A percentile compares a stretch with the other conserved stretches of the same genome.
Evolutionary conservation across 2,329 filamentous ascomycete species (phyloP).

Genomic region (Xylariaceae sp.): DNA sequence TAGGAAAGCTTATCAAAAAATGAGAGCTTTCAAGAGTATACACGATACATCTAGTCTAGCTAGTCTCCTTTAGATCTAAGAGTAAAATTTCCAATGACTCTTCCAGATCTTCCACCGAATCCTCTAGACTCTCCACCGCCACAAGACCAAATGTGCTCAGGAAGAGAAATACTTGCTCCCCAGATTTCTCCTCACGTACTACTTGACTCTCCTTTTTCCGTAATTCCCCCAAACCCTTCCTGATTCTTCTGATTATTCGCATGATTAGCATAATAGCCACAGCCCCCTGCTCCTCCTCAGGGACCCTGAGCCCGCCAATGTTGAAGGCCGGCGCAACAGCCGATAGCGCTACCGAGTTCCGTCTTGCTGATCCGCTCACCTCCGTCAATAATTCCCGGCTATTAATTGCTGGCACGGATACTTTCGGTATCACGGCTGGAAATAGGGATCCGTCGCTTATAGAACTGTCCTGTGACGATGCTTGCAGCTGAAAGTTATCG

Average conservation of each 20-base stretch:
- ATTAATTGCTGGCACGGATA: no score
- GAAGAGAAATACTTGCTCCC: neutral
- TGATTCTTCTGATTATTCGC: constrained; percentile 6
- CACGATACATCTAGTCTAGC: no score
- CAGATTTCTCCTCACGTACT: neutral
- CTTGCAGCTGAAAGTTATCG: no score
- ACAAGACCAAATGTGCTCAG: neutral
- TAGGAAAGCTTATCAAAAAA: no score
- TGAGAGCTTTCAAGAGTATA: no score
- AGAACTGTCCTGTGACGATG: no score
- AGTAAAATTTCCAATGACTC: neutral
- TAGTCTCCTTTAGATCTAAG: neutral
- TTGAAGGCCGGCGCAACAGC: neutral
- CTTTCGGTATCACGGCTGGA: no score
- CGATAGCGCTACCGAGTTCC: constrained; percentile 2
- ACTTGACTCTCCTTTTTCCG: neutral
- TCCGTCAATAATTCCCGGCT: neutral
- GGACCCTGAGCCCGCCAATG: constrained; percentile 1
- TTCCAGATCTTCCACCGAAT: neutral
- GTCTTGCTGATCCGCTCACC: neutral
- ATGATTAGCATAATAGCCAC: constrained; percentile 7
- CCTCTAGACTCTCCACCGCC: neutral
- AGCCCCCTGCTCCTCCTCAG: constrained; percentile 4
- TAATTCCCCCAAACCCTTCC: neutral
- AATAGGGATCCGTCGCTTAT: no score